phyloP scores from a whole-genome alignment of 495 filamentous ascomycete species.

The Ramalina intermedia region DNA sequence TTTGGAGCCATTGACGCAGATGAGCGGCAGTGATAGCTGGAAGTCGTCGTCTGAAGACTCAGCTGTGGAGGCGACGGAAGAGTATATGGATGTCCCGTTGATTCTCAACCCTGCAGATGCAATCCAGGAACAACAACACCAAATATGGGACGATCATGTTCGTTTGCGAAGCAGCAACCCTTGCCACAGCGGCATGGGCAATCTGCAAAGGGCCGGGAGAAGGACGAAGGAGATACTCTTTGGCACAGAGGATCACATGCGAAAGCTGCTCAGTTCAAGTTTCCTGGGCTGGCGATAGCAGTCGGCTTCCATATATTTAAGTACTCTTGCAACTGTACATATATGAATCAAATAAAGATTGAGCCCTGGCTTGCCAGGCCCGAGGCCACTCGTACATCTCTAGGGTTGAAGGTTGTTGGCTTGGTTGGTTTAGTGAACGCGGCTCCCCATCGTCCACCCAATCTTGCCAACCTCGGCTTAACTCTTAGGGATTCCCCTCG shows the following conservation, averaged over 20 bases:
- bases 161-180: slow-evolving; percentile 5
- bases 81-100: slow-evolving; percentile 22
- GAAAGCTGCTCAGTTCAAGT: slow-evolving; percentile 21
- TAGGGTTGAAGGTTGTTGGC: too few relatives aligned
- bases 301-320: neutral
- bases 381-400: too few relatives aligned
- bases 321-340: too few relatives aligned
- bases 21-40: slow-evolving; percentile 38
- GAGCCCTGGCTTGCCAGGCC: too few relatives aligned
- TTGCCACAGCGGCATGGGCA: slow-evolving; percentile 4
- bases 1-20: slow-evolving; percentile 45
- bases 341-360: too few relatives aligned
- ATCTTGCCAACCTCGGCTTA: too few relatives aligned
- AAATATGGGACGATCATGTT: slow-evolving; percentile 14
- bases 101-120: slow-evolving; percentile 18
- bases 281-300: slow-evolving; percentile 25
- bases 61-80: slow-evolving; percentile 4
- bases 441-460: too few relatives aligned
- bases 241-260: slow-evolving; percentile 29
- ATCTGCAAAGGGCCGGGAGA: slow-evolving; percentile 16
- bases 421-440: too few relatives aligned
- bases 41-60: slow-evolving; percentile 27
- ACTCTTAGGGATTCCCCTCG: too few relatives aligned
- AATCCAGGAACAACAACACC: slow-evolving; percentile 14
- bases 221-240: slow-evolving; percentile 23